These are phyloP conservation scores for Neofusicoccum sp. DNA, from an alignment of 2,329 filamentous ascomycete genomes.

Conservation along the genomic window DNA sequence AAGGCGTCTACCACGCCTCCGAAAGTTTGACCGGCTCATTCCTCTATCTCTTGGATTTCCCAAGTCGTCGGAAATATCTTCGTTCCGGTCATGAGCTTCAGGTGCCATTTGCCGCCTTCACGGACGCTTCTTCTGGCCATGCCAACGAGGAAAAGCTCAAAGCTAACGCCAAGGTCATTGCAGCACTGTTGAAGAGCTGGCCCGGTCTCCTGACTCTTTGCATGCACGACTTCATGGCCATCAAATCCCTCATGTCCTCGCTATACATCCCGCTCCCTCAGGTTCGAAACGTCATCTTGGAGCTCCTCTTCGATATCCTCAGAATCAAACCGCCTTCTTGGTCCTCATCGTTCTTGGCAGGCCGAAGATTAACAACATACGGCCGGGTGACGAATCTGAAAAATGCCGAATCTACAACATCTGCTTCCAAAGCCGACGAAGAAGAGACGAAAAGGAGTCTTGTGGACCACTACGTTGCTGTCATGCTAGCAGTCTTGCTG, in stretches of 20 bases:
- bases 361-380: conserved; percentile 89
- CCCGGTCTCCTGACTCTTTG: conserved; percentile 84
- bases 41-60: conserved; percentile 83
- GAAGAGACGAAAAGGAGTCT: conserved; percentile 69
- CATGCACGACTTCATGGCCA: conserved; percentile 81
- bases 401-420: conserved; percentile 51
- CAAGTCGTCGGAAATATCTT: conserved; percentile 76
- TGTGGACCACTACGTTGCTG: conserved; percentile 88
- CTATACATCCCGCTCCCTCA: conserved; percentile 58
- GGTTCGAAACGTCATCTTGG: conserved; percentile 74
- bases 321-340: conserved; percentile 91
- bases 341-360: conserved; percentile 93
- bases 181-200: conserved; percentile 90
- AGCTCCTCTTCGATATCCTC: conserved; percentile 78
- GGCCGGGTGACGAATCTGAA: conserved; percentile 88
- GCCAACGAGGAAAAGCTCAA: conserved; percentile 66
- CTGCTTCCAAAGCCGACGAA: conserved; percentile 62
- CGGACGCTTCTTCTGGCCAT: conserved; percentile 63
- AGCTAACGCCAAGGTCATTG: conserved; percentile 87
- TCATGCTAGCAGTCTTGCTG: conserved; percentile 81
- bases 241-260: conserved; percentile 74
- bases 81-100: conserved; percentile 87
- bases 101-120: conserved; percentile 83
- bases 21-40: conserved; percentile 87
- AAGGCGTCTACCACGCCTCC: conserved; percentile 88